phyloP scores from a whole-genome alignment of 495 filamentous ascomycete genomes.

The Margaritispora aquatica region DNA sequence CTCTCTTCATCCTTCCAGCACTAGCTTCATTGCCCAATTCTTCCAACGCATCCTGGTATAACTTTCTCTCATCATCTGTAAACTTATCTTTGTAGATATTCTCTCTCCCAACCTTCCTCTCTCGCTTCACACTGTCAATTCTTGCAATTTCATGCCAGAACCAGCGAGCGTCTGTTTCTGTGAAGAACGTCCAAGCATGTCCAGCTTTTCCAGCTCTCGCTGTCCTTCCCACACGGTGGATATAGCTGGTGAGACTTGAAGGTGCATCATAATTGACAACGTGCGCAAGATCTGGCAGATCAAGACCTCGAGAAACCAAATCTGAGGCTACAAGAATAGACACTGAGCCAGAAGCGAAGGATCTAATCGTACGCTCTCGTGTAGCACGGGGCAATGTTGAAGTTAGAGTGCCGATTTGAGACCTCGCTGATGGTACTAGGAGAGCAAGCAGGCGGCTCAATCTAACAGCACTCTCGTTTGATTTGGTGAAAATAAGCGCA shows the following conservation, averaged over 20 bases:
- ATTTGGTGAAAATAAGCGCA: constrained; percentile 81
- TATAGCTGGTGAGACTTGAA: constrained; percentile 68
- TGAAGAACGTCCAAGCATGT: constrained; percentile 75
- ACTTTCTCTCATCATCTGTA: constrained; percentile 1
- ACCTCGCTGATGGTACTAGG: constrained; percentile 52
- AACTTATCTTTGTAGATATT: constrained; percentile 12
- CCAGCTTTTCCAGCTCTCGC: constrained; percentile 76
- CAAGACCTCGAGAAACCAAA: constrained; percentile 87
- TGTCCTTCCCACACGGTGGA: constrained; percentile 90
- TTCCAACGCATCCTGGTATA: constrained; percentile 53
- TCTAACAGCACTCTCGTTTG: constrained; percentile 75
- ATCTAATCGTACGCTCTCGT: constrained; percentile 51
- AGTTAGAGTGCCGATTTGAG: constrained; percentile 62
- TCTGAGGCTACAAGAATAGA: constrained; percentile 84
- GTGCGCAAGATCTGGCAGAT: constrained; percentile 69
- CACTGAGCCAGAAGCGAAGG: constrained; percentile 56
- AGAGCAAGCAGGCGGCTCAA: constrained; percentile 70
- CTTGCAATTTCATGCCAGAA: constrained; percentile 75
- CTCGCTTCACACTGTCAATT: constrained; percentile 21
- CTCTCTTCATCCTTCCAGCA: background rate
- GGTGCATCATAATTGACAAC: constrained; percentile 96
- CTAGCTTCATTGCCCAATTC: constrained; percentile 41
- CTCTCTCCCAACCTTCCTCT: constrained; percentile 43
- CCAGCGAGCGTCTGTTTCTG: constrained; percentile 72
- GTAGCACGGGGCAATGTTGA: constrained; percentile 61